Evolutionary conservation across 441 rosid genomes (phyloP).

Genomic region (Omphalea diandra): DNA sequence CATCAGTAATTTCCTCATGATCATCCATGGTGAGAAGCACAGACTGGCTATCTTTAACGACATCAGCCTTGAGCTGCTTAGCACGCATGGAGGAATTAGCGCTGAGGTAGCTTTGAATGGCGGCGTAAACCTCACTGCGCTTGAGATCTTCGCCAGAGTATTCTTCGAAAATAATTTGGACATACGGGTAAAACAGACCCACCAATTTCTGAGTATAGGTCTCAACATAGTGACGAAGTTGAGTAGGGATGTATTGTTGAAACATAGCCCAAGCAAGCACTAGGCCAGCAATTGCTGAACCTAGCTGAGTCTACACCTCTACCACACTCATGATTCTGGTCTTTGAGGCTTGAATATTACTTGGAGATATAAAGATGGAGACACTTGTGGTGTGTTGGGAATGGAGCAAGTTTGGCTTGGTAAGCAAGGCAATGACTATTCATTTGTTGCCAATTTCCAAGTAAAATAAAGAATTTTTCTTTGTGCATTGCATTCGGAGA

Average conservation of each 20-base stretch:
- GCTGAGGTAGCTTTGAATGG: slow-evolving; percentile 17
- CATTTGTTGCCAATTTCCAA: no score
- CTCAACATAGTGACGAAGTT: not conserved
- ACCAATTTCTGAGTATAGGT: not conserved
- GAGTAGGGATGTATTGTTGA: not conserved
- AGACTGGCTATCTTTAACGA: slow-evolving; percentile 1
- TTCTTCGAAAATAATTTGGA: slow-evolving; percentile 19
- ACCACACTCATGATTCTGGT: not conserved
- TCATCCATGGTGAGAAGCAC: slow-evolving; percentile 24
- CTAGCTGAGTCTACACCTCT: slow-evolving; percentile 3
- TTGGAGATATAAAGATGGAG: no score
- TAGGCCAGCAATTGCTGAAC: slow-evolving; percentile 18
- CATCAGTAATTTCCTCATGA: slow-evolving; percentile 21
- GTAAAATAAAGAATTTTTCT: no score
- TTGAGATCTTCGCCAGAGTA: slow-evolving; percentile 3
- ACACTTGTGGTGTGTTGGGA: no score
- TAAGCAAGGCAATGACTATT: no score
- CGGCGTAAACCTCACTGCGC: slow-evolving; percentile 11
- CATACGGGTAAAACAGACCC: not conserved
- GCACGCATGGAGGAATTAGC: slow-evolving; percentile 12
- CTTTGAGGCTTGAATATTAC: no score
- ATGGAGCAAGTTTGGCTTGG: no score
- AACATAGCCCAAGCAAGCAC: slow-evolving; percentile 18
- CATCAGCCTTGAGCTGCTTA: slow-evolving; percentile 26
- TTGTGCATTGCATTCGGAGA: no score